These are phyloP conservation scores for Keithomyces neogunnii DNA, from an alignment of 2,329 filamentous ascomycete genomes.

Conservation along the genomic window DNA sequence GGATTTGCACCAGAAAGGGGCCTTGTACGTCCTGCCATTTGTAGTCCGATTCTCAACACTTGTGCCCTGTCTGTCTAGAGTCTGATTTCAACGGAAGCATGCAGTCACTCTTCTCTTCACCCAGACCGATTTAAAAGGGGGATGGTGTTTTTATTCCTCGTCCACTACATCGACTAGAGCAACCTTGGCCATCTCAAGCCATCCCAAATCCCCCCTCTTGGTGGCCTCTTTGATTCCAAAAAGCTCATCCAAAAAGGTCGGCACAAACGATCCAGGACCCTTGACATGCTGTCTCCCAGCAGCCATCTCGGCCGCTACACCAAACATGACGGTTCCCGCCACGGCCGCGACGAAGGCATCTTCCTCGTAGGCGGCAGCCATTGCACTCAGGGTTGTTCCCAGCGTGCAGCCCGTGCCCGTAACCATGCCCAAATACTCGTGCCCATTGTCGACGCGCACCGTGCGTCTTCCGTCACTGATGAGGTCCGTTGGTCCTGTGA, in stretches of 20 bases:
- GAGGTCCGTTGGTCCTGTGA: slow-evolving; percentile 74
- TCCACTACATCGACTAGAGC: slow-evolving; percentile 24
- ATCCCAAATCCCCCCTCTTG: slow-evolving; percentile 35
- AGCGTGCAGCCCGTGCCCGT: slow-evolving; percentile 81
- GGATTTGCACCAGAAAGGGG: background rate
- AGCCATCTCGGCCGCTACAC: slow-evolving; percentile 61
- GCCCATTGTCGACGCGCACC: slow-evolving; percentile 66
- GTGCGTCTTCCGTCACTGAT: slow-evolving; percentile 66
- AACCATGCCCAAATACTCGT: slow-evolving; percentile 59
- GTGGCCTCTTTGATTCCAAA: slow-evolving; percentile 41
- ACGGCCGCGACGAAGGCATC: slow-evolving; percentile 67
- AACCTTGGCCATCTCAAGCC: slow-evolving; percentile 45
- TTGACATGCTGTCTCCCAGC: slow-evolving; percentile 57
- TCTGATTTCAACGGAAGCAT: no score
- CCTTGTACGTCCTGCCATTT: no score
- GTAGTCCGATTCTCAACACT: no score
- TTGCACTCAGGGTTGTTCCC: slow-evolving; percentile 71
- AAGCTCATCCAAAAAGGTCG: slow-evolving; percentile 72
- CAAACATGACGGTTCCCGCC: slow-evolving; percentile 68
- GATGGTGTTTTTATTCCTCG: slow-evolving; percentile 4
- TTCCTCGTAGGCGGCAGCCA: slow-evolving; percentile 52
- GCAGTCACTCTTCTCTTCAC: background rate
- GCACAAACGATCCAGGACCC: slow-evolving; percentile 81
- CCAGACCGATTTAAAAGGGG: background rate
- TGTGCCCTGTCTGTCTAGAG: background rate